Evolutionary conservation across 1,284 basidiomycete genomes (phyloP), one percentile per base, ranked within the genome.

Genomic region (Phellopilus nigrolimitatus): DNA sequence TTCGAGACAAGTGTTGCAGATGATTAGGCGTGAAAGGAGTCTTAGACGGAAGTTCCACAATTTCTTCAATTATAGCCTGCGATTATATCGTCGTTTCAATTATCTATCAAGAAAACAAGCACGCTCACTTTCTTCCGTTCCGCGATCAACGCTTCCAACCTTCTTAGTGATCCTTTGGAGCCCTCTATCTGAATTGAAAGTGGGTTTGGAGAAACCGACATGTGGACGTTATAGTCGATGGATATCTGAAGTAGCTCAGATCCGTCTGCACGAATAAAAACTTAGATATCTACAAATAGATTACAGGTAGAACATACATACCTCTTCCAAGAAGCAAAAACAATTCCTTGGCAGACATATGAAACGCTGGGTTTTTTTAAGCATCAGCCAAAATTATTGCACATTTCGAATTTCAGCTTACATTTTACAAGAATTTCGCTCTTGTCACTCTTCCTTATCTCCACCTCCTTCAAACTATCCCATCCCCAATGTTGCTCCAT

Each of bases 271-370:
- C 36, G 55, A 45, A 44, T 22, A 6, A 1, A 51, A 33, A 50
- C 17, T 43, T 59, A 37, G 56, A 41, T 24, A 39, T 38, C 47
- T 27, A 27, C 24, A 24, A 39, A 3, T 13, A 31, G 19, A 53
- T 54, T 5, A 49, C 4, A 17, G 22, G 3, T 4, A n/a, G 6
- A 41, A 33, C 5, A 44, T 41, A 64, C 68, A 38, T 42, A 85
- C 86, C 82, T 74, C 75, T 81, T 36, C 88, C 87, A 55, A 89
- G 71, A 24, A 89, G 71, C 33, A 88, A 61, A 62, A 90, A 88
- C 3, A 88, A 70, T 57, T 87, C 74, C 49, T 71, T 73, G 1
- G 79, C 72, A 21, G 70, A 73, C 39, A 89, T 64, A 30, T 72
- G 66, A 57, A 84, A 76, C 3, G 64, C 88, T 90, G 57, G 43